These are phyloP conservation scores for Marasmius tenuissimus DNA, from an alignment of 1,284 basidiomycete species.

Conservation along the genomic window DNA sequence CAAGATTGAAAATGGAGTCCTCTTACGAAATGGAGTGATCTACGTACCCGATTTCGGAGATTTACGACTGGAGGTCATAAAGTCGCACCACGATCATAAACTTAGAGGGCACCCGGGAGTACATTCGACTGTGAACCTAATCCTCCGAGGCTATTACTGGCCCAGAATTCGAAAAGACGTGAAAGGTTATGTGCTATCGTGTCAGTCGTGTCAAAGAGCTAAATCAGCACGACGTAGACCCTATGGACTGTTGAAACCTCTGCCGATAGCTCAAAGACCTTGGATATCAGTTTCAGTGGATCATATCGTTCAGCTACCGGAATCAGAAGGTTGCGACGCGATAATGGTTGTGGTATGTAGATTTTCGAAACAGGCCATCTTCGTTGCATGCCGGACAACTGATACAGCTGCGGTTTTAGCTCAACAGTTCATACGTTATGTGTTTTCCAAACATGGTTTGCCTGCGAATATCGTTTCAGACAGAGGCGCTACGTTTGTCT, in stretches of 20 bases:
- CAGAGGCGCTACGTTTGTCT: not conserved
- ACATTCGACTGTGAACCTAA: slow-evolving; percentile 24
- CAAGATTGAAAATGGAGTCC: slow-evolving; percentile 17
- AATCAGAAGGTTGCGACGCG: slow-evolving; percentile 23
- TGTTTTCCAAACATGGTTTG: slow-evolving; percentile 4
- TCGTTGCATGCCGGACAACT: too few species aligned
- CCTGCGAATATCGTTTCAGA: not conserved
- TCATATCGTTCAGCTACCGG: slow-evolving; percentile 26
- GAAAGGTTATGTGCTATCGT: too few species aligned
- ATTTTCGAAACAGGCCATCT: too few species aligned
- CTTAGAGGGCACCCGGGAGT: slow-evolving; percentile 31
- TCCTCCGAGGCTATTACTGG: not conserved
- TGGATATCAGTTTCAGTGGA: slow-evolving; percentile 7
- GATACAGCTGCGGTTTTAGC: not conserved
- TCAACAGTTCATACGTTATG: not conserved
- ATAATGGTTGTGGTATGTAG: slow-evolving; percentile 22
- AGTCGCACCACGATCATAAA: slow-evolving; percentile 10
- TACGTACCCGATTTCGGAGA: slow-evolving; percentile 9
- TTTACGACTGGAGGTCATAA: not conserved
- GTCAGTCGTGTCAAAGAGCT: too few species aligned
- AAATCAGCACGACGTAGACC: not conserved
- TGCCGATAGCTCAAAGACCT: not conserved
- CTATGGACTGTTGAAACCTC: slow-evolving; percentile 4
- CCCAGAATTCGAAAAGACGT: too few species aligned
- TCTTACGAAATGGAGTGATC: not conserved